phyloP scores from a whole-genome alignment of 2,329 filamentous ascomycete species.

The Pseudocercospora fuligena region DNA sequence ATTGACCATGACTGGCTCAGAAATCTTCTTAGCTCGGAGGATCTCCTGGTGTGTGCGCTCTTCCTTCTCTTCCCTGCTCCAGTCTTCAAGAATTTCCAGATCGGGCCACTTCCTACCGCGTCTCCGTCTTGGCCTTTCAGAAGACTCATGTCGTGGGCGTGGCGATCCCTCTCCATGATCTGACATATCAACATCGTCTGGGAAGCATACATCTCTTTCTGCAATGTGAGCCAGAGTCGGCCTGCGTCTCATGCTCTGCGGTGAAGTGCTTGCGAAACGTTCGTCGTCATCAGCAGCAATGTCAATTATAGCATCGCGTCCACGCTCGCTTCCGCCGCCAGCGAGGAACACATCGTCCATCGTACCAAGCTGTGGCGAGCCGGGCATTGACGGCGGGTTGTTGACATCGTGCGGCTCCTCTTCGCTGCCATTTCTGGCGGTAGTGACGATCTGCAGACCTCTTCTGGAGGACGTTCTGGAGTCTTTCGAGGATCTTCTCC shows the following conservation, averaged over 20 bases:
- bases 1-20: conserved; percentile 89
- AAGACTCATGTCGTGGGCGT: conserved; percentile 20
- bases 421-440: conserved; percentile 16
- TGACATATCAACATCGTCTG: conserved; percentile 68
- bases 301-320: conserved; percentile 55
- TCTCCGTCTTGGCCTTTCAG: conserved; percentile 58
- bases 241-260: conserved; percentile 48
- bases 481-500: conserved; percentile 34
- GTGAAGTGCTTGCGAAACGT: conserved; percentile 44
- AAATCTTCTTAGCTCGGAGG: conserved; percentile 85
- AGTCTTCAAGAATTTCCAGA: conserved; percentile 80
- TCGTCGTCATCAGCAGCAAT: conserved; percentile 48
- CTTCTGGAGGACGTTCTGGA: conserved; percentile 35
- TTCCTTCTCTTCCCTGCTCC: conserved; percentile 89
- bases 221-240: conserved; percentile 66
- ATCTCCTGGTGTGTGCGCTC: conserved; percentile 72
- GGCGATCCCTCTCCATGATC: conserved; percentile 36
- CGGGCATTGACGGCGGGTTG: conserved; percentile 67
- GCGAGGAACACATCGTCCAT: conserved; percentile 71
- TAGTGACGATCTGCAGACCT: conserved; percentile 21
- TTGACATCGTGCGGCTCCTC: conserved; percentile 59
- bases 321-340: conserved; percentile 57
- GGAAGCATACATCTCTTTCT: conserved; percentile 92
- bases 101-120: conserved; percentile 80
- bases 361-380: conserved; percentile 60